phyloP scores from a whole-genome alignment of 2,329 filamentous ascomycete genomes.

The Zasmidium cellare region DNA sequence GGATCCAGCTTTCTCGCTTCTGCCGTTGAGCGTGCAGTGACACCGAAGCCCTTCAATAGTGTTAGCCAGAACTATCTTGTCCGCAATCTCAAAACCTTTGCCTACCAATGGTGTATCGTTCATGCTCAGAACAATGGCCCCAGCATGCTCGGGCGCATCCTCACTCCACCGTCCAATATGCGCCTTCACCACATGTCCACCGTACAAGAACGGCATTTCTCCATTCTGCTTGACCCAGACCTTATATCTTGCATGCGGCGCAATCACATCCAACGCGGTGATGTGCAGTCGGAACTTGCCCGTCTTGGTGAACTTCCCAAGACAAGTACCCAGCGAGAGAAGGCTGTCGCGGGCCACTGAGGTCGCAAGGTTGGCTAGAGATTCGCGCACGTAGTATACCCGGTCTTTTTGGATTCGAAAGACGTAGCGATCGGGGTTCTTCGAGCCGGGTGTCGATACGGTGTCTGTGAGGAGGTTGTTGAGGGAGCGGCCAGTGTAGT shows the following conservation, averaged over 20 bases:
- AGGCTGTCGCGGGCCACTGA: constrained; percentile 79
- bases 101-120: constrained; percentile 75
- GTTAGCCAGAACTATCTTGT: background rate
- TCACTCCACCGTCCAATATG: constrained; percentile 83
- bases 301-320: constrained; percentile 95
- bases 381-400: constrained; percentile 89
- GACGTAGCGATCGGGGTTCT: constrained; percentile 67
- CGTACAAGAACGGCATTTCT: constrained; percentile 96
- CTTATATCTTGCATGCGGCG: constrained; percentile 91
- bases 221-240: constrained; percentile 96
- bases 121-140: constrained; percentile 87
- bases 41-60: constrained; percentile 71
- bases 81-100: constrained; percentile 12
- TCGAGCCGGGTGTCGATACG: constrained; percentile 54
- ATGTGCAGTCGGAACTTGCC: constrained; percentile 95
- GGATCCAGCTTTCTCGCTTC: constrained; percentile 84
- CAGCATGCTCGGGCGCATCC: constrained; percentile 90
- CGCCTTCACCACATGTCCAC: constrained; percentile 81
- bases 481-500: constrained; percentile 85
- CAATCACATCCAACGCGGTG: constrained; percentile 84
- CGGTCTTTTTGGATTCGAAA: constrained; percentile 80
- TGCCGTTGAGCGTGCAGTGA: constrained; percentile 82
- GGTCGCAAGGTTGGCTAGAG: constrained; percentile 86
- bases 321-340: constrained; percentile 82
- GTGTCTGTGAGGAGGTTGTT: constrained; percentile 66